A percentile compares a stretch with the other conserved stretches of the same genome.
These are phyloP conservation scores for Tetrahymena elliotti DNA, from an alignment of 73 alveolate species.

Conservation along the genomic window DNA sequence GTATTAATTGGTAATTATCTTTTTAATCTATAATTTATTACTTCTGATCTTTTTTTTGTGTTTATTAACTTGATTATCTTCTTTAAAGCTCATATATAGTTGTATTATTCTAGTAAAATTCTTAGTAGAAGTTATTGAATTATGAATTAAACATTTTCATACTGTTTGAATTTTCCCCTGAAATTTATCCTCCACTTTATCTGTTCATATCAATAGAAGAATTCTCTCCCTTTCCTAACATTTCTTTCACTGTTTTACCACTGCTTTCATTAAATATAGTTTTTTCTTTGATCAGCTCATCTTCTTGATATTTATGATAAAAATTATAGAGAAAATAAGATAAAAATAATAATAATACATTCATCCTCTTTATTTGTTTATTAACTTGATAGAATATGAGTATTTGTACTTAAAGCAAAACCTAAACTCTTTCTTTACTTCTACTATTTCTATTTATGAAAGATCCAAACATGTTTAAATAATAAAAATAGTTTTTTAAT, in stretches of 20 bases:
- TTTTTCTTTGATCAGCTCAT: not conserved
- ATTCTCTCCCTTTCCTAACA: not conserved
- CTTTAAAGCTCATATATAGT: not conserved
- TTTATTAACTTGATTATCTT: not conserved
- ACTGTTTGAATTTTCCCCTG: not conserved
- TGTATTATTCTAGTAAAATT: not conserved
- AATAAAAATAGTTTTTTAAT: not conserved
- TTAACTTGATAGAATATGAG: not conserved
- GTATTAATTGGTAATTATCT: not conserved
- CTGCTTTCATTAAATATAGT: not conserved
- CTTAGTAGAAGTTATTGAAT: not conserved
- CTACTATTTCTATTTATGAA: not conserved
- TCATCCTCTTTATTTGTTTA: not conserved
- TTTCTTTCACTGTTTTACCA: not conserved
- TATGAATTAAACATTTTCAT: not conserved
- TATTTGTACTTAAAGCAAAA: not conserved
- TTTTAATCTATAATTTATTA: not conserved
- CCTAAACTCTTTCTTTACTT: not conserved
- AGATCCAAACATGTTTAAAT: not conserved
- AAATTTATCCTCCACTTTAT: not conserved
- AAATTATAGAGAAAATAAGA: not conserved
- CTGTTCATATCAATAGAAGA: not conserved
- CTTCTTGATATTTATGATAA: not conserved
- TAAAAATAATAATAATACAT: not conserved
- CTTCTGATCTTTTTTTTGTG: not conserved